A percentile compares a stretch with the other conserved stretches of the same genome.
Evolutionary conservation across 257 asterid species (phyloP).

Genomic region (Fraxinus pennsylvanica): DNA sequence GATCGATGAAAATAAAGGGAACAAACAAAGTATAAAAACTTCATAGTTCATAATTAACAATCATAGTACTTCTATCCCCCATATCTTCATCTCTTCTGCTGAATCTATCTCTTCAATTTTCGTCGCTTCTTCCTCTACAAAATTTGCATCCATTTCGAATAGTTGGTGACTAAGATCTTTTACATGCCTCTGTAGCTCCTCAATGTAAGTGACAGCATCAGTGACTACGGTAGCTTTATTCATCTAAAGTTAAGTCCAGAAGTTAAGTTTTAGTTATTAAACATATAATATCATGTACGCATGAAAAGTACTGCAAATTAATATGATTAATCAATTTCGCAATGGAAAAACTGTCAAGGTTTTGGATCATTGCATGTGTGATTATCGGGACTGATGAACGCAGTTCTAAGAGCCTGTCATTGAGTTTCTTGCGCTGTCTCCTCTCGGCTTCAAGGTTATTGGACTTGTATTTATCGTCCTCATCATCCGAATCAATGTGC

Average conservation of each 20-base stretch:
- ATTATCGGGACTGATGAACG: slow-evolving; percentile 76
- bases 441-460: slow-evolving; percentile 81
- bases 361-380: slow-evolving; percentile 58
- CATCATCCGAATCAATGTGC: slow-evolving; percentile 17
- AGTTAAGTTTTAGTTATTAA: not conserved
- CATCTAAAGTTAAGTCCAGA: slow-evolving; percentile 51
- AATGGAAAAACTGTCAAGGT: not conserved
- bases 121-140: slow-evolving; percentile 23
- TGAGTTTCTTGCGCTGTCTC: slow-evolving; percentile 69
- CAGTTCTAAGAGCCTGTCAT: slow-evolving; percentile 58
- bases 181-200: slow-evolving; percentile 51
- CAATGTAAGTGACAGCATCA: slow-evolving; percentile 71
- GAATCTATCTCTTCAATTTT: slow-evolving; percentile 25
- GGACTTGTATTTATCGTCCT: slow-evolving; percentile 44
- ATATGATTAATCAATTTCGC: not conserved
- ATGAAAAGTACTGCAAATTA: too few species aligned
- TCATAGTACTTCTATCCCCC: slow-evolving; percentile 48
- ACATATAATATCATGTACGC: not conserved
- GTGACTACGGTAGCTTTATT: slow-evolving; percentile 66
- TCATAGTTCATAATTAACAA: not conserved
- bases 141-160: slow-evolving; percentile 44
- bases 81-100: slow-evolving; percentile 45
- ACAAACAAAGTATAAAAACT: too few species aligned
- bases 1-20: not conserved
- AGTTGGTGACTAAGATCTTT: slow-evolving; percentile 50